Percentiles rank a stretch among this genome's conserved stretches.
phyloP scores from a whole-genome alignment of 805 yeast genomes.

The Candida tammaniensis region DNA sequence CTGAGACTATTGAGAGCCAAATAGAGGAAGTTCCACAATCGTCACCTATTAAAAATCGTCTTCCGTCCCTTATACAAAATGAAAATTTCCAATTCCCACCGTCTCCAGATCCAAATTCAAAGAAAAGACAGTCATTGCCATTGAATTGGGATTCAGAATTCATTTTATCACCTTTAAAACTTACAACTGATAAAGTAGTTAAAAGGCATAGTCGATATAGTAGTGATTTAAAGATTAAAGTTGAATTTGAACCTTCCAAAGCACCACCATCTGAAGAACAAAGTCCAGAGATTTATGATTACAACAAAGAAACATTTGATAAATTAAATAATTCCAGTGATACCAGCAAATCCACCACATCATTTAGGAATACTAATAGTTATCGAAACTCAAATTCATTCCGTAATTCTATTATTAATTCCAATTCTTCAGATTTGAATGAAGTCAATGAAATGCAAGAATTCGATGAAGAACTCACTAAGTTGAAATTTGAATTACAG shows the following conservation, averaged over 20 bases:
- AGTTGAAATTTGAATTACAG: slow-evolving; percentile 51
- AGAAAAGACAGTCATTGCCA: slow-evolving; percentile 36
- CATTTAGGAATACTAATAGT: neutral
- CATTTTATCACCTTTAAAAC: slow-evolving; percentile 41
- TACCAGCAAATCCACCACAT: slow-evolving; percentile 1
- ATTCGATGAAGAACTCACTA: slow-evolving; percentile 38
- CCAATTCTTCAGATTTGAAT: slow-evolving; percentile 30
- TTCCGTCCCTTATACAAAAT: slow-evolving; percentile 15
- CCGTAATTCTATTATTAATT: slow-evolving; percentile 18
- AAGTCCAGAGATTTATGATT: slow-evolving; percentile 4
- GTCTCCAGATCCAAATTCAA: slow-evolving; percentile 29
- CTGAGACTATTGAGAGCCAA: slow-evolving; percentile 6
- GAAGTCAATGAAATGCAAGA: slow-evolving; percentile 5
- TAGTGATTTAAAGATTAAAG: slow-evolving; percentile 42
- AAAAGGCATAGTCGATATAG: slow-evolving; percentile 36
- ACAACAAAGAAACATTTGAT: slow-evolving; percentile 8
- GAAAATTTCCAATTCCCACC: slow-evolving; percentile 26
- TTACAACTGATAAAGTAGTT: slow-evolving; percentile 22
- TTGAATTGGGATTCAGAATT: slow-evolving; percentile 31
- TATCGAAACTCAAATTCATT: slow-evolving; percentile 4
- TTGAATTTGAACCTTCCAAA: slow-evolving; percentile 41
- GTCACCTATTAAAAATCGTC: slow-evolving; percentile 17
- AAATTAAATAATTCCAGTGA: slow-evolving; percentile 4
- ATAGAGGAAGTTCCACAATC: slow-evolving; percentile 15
- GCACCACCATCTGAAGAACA: slow-evolving; percentile 12